phyloP scores from a whole-genome alignment of 192 early-diverging fungal species.

The Dispira parvispora region DNA sequence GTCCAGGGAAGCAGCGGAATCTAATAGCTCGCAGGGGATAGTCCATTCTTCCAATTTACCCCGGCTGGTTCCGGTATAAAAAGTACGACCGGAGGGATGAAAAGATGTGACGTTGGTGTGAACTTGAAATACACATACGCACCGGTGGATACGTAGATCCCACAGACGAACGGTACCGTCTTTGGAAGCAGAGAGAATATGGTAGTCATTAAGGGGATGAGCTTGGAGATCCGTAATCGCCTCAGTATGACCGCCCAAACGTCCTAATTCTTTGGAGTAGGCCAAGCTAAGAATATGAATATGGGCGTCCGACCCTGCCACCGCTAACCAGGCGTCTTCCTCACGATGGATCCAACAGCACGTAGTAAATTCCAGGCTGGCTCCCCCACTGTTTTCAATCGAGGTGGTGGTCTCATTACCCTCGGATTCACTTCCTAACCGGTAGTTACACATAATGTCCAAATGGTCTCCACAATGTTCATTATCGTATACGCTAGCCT shows the following conservation, averaged over 20 bases:
- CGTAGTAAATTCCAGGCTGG: slow-evolving; percentile 28
- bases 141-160: slow-evolving; percentile 44
- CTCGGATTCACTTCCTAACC: slow-evolving; percentile 22
- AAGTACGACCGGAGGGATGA: slow-evolving; percentile 39
- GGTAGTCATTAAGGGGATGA: slow-evolving; percentile 44
- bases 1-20: slow-evolving; percentile 11
- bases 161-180: slow-evolving; percentile 67
- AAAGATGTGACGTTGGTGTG: slow-evolving; percentile 41
- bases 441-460: slow-evolving; percentile 86
- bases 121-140: slow-evolving; percentile 40
- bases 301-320: slow-evolving; percentile 39
- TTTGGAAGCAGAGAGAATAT: slow-evolving; percentile 48
- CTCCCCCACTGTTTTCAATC: neutral
- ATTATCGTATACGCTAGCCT: slow-evolving; percentile 82
- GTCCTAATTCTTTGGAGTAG: slow-evolving; percentile 42
- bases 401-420: neutral
- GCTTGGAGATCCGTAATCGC: slow-evolving; percentile 49
- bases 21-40: slow-evolving; percentile 22
- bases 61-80: slow-evolving; percentile 31
- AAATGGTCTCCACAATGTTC: slow-evolving; percentile 86
- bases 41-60: slow-evolving; percentile 38
- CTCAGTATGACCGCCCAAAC: slow-evolving; percentile 44
- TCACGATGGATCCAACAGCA: slow-evolving; percentile 56
- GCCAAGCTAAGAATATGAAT: slow-evolving; percentile 63
- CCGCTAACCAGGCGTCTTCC: slow-evolving; percentile 51